Evolutionary conservation across 768 basidiomycete genomes (phyloP), one percentile per base, ranked within the genome.

Genomic region (Leccinum boreale): DNA sequence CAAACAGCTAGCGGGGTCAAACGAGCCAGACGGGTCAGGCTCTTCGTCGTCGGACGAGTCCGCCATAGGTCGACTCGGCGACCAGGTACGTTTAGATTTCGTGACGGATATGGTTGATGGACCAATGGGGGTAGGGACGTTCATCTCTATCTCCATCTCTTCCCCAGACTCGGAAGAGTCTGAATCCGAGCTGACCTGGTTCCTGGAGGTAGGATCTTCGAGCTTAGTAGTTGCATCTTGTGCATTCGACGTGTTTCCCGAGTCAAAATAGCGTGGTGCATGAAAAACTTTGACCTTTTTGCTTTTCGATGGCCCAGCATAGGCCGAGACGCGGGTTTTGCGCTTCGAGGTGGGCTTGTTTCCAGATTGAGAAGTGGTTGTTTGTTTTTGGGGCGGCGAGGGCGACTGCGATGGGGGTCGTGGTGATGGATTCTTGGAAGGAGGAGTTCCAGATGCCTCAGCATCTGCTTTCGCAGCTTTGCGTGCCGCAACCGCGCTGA

Each of bases 401-500:
- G 60, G 31, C 6, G 57, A 56, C 10, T 39, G 42, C 11, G 58
- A 59, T 21, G 51, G 19, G 2, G 58, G 51, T 3, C 52, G 56
- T 19, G 55, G 53, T 28, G 64, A 47, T n/a, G 66, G 28, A 0
- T 56, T 58, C 35, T 54, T 60, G 21, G 67, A 54, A 48, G 64
- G 55, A 49, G 64, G 57, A 2, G 57, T 47, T 28, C 45, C 11
- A 24, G 62, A 68, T 53, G 52, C 47, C 36, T 55, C 58, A 17
- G 58, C 65, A 26, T 73, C 73, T 15, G 75, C 73, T 60, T 74
- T 74, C 39, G 84, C 78, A 5, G 85, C 85, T 65, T 85, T 89
- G 33, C 89, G 80, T 3, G 87, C 87, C 28, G 87, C 87, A 50
- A 91, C 75, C 3, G 89, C 88, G 65, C 86, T 89, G 52, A 90